Percentiles rank a stretch among this genome's conserved stretches.
Evolutionary conservation across 2,329 filamentous ascomycete species (phyloP).

Genomic region (Botrytis cinerea): DNA sequence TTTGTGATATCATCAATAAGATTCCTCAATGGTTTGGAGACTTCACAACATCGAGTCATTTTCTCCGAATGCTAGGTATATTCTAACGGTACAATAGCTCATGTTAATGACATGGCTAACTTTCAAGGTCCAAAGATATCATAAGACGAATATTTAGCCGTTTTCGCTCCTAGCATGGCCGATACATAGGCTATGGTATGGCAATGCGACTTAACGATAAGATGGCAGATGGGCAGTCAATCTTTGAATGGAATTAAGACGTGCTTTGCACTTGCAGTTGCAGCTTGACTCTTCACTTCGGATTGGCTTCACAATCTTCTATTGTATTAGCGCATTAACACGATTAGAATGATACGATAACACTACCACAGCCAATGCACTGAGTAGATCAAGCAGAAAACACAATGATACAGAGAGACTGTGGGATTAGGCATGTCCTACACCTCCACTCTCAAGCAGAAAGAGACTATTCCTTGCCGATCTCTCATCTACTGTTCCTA

Average conservation of each 20-base stretch:
- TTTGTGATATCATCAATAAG: neutral
- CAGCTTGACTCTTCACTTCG: neutral
- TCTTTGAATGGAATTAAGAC: neutral
- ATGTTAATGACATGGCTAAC: neutral
- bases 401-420: neutral
- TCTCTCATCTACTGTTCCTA: neutral
- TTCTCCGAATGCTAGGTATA: neutral
- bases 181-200: neutral
- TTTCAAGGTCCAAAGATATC: no score
- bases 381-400: neutral
- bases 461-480: neutral
- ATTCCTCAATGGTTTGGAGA: neutral
- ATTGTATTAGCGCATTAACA: neutral
- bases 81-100: neutral
- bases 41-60: neutral
- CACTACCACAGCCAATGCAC: neutral
- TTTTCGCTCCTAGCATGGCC: neutral
- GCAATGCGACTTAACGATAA: neutral
- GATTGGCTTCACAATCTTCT: neutral
- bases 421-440: neutral
- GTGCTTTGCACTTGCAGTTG: constrained; percentile 12
- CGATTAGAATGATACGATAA: neutral
- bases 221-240: neutral
- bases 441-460: neutral
- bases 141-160: neutral